Conservation (phyloP, 306 rosid species). For the Erythrophleum fordii region DNA sequence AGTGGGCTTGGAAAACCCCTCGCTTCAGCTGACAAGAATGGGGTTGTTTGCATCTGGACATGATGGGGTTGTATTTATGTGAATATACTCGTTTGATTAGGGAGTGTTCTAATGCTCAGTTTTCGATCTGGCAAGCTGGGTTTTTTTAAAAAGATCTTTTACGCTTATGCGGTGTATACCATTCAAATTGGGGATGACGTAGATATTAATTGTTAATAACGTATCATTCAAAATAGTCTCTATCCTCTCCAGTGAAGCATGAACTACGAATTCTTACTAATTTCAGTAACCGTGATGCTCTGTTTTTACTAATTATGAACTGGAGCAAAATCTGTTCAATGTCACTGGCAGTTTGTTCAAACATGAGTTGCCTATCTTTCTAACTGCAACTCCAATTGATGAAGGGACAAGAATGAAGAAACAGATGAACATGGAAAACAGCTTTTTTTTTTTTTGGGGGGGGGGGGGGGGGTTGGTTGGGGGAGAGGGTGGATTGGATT, state of each 20-base stretch:
- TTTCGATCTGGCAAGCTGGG: conserved; percentile 30
- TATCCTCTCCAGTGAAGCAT: neutral
- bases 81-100: conserved; percentile 10
- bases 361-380: neutral
- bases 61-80: conserved; percentile 29
- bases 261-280: neutral
- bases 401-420: neutral
- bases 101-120: conserved; percentile 14
- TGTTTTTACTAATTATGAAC: neutral
- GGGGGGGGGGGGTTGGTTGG: too few relatives aligned
- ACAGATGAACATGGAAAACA: neutral
- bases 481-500: too few relatives aligned
- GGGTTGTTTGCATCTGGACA: conserved; percentile 83
- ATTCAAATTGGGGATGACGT: conserved; percentile 17
- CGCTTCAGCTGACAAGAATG: conserved; percentile 94
- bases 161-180: conserved; percentile 35
- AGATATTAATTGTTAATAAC: conserved; percentile 25
- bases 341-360: too few relatives aligned
- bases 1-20: conserved; percentile 83
- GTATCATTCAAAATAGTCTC: neutral
- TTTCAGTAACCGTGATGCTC: neutral
- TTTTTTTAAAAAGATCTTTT: conserved; percentile 22
- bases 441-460: too few relatives aligned
- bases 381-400: neutral
- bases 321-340: neutral